Evolutionary conservation across 2,329 filamentous ascomycete genomes (phyloP), one percentile per base, ranked within the genome.

Genomic region (Cladosporium velox): DNA sequence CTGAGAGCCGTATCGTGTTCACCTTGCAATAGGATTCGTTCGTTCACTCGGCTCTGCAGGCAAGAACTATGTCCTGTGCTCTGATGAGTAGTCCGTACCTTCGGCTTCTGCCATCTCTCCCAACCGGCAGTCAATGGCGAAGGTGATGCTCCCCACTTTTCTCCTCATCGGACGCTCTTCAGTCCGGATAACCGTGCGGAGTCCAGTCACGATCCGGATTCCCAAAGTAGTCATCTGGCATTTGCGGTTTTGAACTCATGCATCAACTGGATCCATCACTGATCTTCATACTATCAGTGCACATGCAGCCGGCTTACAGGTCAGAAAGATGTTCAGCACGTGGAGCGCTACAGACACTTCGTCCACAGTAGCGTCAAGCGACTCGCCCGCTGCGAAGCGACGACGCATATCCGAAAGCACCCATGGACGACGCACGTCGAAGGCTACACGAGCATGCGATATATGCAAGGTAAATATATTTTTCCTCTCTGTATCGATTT

Each of bases 381-480:
- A 28, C 14, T 52, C 59, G 21, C 59, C 59, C 7, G 8, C 49
- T 44, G n/a, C 55, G 44, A 65, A 65, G 21, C 54, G 57, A n/a
- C 54, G 55, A 5, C 44, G 47, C 7, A 28, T 28, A 15, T 65
- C 63, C 18, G 52, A 59, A 15, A 41, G 10, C 5, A 15, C 18
- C 3, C 15, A 49, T 21, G 63, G 63, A 18, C 30, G 63, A 38
- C 63, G 63, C n/a, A 28, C 57, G 14, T 59, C 63, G 7, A 65
- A 65, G 41, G 57, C 63, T 7, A 65, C 63, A 4, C 41, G 63
- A n/a, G 63, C 63, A 8, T 65, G 63, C 35, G 63, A 65, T 30
- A 41, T 32, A 10, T 65, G 63, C 55, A 65, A 65, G 63, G 63
- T 44, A 44, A 44, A 44, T 18, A 10, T 15, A 18, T 41, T n/a